Evolutionary conservation across 2,329 filamentous ascomycete species (phyloP), one percentile per base, ranked within the genome.

Genomic region (Fusarium torreyae): DNA sequence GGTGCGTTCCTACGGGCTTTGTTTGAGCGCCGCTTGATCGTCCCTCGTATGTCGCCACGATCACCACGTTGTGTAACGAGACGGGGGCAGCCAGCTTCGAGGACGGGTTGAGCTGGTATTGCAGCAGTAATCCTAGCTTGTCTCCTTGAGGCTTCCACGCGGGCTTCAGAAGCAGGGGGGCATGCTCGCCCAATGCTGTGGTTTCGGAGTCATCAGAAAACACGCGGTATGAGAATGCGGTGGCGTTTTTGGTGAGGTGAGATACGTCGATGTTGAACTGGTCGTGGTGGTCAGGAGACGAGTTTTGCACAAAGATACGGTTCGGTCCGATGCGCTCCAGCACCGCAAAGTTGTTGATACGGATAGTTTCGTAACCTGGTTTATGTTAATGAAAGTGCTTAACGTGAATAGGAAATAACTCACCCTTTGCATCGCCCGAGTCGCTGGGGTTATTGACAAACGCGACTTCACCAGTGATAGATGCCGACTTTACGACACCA

Each of bases 281-380:
- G 61, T 97, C 94, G 5, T 91, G 87, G 60, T 87, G 89, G 11
- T 91, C 88, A 2, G 85, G 76, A 1, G 83, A 80, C 7, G 87
- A 84, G 71, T 94, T 91, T 33, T 90, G 89, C 52, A 98, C 90
- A 80, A 98, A 97, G 59, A 94, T 92, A 43, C 94, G 93, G 78
- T 99, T 99, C 2, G 94, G 94, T 0, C 94, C 94, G 58, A 99
- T 94, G 75, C 93, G 94, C 74, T 98, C 96, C 7, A 99, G 86
- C n/a, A 88, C 87, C 11, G 90, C 82, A 77, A 97, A 97, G 77
- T 97, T 96, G 75, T 97, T 93, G 63, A 99, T 88, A 20, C 93
- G 91, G 70, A 98, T 91, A 3, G 84, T 91, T 74, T 94, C 87
- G 31, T 83, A 82, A 20, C 81, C 86, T 88, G 28, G 2, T n/a